Conservation (phyloP, 371 early-diverging fungal genomes). For the Mortierella polycephala region DNA sequence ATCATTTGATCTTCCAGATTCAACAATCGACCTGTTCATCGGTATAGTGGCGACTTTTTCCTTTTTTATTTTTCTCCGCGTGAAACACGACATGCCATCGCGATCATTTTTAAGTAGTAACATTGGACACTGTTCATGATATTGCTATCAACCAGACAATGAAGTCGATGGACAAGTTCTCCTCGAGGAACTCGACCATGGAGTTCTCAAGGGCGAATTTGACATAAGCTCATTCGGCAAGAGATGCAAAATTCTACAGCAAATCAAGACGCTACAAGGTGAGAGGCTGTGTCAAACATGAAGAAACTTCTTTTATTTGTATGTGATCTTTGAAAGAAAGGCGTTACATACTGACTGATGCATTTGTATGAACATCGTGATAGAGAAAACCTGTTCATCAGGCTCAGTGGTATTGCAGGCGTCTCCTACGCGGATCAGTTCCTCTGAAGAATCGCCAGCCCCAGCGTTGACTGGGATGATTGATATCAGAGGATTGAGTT, state of each 20-base stretch:
- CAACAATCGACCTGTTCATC: slow-evolving; percentile 14
- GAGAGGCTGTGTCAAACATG: too few relatives aligned
- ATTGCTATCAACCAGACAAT: slow-evolving; percentile 28
- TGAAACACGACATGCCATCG: too few relatives aligned
- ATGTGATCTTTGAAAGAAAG: neutral
- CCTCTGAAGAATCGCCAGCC: too few relatives aligned
- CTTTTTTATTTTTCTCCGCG: neutral
- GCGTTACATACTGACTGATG: too few relatives aligned
- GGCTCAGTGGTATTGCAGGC: too few relatives aligned
- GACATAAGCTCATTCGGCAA: slow-evolving; percentile 28
- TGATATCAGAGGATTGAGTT: too few relatives aligned
- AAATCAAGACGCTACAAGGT: slow-evolving; percentile 26
- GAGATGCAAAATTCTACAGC: slow-evolving; percentile 26
- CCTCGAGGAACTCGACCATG: slow-evolving; percentile 27
- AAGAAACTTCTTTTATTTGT: neutral
- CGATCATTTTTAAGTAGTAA: too few relatives aligned
- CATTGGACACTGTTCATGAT: too few relatives aligned
- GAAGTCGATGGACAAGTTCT: slow-evolving; percentile 40
- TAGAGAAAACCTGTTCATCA: too few relatives aligned
- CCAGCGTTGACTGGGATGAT: too few relatives aligned
- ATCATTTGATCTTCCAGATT: slow-evolving; percentile 21
- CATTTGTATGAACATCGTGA: too few relatives aligned
- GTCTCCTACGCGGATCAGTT: too few relatives aligned
- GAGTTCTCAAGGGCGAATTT: slow-evolving; percentile 31
- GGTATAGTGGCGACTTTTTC: neutral